Evolutionary conservation across 176 grass and related monocot genomes (phyloP).

Genomic region (Lolium rigidum): DNA sequence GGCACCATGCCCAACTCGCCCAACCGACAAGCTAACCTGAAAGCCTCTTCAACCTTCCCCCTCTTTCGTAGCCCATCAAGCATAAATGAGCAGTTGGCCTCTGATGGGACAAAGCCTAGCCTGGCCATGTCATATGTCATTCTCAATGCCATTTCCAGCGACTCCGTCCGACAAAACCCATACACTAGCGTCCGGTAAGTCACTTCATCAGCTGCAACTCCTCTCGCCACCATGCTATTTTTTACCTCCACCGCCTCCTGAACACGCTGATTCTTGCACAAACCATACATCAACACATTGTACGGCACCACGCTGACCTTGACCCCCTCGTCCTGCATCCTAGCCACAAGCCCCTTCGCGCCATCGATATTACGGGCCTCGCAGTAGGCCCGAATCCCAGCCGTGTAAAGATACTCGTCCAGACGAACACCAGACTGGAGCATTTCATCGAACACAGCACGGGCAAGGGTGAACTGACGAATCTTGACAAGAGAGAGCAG

Average conservation of each 20-base stretch:
- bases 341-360: slow-evolving; percentile 47
- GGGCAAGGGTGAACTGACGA: slow-evolving; percentile 65
- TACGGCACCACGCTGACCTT: slow-evolving; percentile 29
- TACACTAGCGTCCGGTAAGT: slow-evolving; percentile 75
- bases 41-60: background rate
- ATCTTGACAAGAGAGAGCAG: slow-evolving; percentile 59
- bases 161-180: slow-evolving; percentile 63
- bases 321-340: slow-evolving; percentile 53
- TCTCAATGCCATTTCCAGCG: slow-evolving; percentile 56
- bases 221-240: slow-evolving; percentile 47
- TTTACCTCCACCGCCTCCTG: slow-evolving; percentile 67
- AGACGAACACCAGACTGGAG: slow-evolving; percentile 4
- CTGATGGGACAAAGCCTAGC: slow-evolving; percentile 57
- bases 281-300: slow-evolving; percentile 72
- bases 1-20: slow-evolving; percentile 27
- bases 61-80: slow-evolving; percentile 26
- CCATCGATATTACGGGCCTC: slow-evolving; percentile 52
- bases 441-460: slow-evolving; percentile 68
- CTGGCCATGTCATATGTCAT: slow-evolving; percentile 59
- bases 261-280: slow-evolving; percentile 56
- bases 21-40: slow-evolving; percentile 10
- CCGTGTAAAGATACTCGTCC: slow-evolving; percentile 66
- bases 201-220: slow-evolving; percentile 62
- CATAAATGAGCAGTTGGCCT: slow-evolving; percentile 58
- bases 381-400: slow-evolving; percentile 70